phyloP scores from a whole-genome alignment of 2,329 filamentous ascomycete genomes.

The Elsinoe necatrix region DNA sequence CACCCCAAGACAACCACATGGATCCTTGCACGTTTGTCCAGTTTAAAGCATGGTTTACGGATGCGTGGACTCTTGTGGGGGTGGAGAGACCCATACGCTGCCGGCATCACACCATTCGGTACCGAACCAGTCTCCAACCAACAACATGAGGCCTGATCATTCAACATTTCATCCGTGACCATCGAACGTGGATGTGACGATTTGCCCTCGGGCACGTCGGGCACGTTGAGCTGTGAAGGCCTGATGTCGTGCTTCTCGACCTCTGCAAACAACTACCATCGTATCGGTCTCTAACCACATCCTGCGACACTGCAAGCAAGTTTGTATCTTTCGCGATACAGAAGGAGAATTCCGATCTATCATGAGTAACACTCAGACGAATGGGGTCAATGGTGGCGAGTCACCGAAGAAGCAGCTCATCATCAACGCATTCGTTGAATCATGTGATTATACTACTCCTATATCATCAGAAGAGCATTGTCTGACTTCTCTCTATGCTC shows the following conservation, averaged over 20 bases:
- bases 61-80: background rate
- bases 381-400: background rate
- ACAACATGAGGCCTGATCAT: background rate
- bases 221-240: background rate
- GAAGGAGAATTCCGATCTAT: no score
- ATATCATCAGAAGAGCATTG: slow-evolving; percentile 12
- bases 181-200: background rate
- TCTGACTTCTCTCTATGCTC: slow-evolving; percentile 33
- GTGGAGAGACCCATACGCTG: background rate
- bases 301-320: no score
- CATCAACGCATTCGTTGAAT: slow-evolving; percentile 37
- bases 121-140: background rate
- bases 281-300: background rate
- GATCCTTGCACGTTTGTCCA: background rate
- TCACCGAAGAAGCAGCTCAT: slow-evolving; percentile 30
- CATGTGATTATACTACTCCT: slow-evolving; percentile 24
- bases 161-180: background rate
- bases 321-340: no score
- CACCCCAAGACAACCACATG: background rate
- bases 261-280: background rate
- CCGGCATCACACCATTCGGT: background rate
- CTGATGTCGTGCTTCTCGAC: background rate
- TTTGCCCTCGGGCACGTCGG: background rate
- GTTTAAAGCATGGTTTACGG: background rate
- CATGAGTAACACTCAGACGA: background rate